phyloP scores from a whole-genome alignment of 139 green algal genomes.

The Chlorella sorokiniana region DNA sequence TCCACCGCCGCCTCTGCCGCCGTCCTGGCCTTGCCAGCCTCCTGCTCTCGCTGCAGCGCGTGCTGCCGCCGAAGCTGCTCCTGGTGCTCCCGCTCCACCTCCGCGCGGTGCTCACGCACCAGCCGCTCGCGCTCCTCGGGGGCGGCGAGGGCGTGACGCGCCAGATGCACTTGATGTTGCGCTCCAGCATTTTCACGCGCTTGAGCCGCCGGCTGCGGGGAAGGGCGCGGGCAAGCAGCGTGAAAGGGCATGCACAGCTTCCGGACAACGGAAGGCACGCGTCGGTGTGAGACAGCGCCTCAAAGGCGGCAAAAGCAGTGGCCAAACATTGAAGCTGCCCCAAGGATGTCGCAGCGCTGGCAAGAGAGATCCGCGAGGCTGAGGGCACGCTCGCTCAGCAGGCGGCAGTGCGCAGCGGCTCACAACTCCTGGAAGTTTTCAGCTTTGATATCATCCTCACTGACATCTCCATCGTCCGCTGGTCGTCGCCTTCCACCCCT shows the following conservation, averaged over 20 bases:
- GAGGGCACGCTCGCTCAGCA: neutral
- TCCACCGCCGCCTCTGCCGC: neutral
- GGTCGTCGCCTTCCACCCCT: neutral
- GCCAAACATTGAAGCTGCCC: too few species aligned
- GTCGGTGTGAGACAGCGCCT: too few species aligned
- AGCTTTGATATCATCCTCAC: slow-evolving; percentile 48
- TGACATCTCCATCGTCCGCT: slow-evolving; percentile 30
- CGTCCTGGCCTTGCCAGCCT: neutral
- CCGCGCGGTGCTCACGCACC: neutral
- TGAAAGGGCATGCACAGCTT: neutral
- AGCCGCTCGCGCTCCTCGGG: slow-evolving; percentile 24
- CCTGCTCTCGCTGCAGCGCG: slow-evolving; percentile 4
- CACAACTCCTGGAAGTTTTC: slow-evolving; percentile 41
- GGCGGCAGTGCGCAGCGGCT: neutral
- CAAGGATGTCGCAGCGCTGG: neutral
- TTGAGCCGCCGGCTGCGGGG: slow-evolving; percentile 68
- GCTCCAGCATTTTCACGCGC: slow-evolving; percentile 69
- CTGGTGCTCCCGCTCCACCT: slow-evolving; percentile 17
- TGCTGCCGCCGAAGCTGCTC: slow-evolving; percentile 20
- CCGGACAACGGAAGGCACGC: too few species aligned
- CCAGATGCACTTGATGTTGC: slow-evolving; percentile 64
- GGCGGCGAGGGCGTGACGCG: slow-evolving; percentile 73
- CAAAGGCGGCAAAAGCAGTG: too few species aligned
- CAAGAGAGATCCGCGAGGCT: too few species aligned
- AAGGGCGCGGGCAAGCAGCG: neutral